Evolutionary conservation across 2,329 filamentous ascomycete species (phyloP), one percentile per base, ranked within the genome.

Genomic region (Botrytis cinerea): DNA sequence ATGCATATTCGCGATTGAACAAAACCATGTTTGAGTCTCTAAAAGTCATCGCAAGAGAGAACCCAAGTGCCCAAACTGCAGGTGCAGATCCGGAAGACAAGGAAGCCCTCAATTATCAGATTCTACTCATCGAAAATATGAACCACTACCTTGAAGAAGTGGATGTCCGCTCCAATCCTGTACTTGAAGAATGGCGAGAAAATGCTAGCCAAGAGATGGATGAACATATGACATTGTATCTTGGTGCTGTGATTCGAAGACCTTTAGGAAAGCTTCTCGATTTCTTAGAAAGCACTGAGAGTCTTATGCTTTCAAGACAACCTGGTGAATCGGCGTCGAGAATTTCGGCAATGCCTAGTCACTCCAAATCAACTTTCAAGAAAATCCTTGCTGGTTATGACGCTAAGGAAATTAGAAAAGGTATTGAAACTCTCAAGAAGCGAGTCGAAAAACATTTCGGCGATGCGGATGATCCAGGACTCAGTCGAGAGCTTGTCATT

Each of bases 61-160:
- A 87, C 80, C 90, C 84, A 43, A 85, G 83, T 73, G 81, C 73
- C 81, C 85, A 75, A 81, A 85, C 77, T 81, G 84, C 62, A 82
- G 84, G 77, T 84, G 83, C 68, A 74, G 91, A 93, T 78, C 88
- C 89, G 1, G 96, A 98, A 82, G 96, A 98, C 81, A 98, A 99
- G 83, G 95, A 98, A 82, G 93, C 94, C 8, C 88, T 99, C 75
- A 98, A 98, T 84, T 97, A 97, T 84, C 95, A 98, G 82, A 97
- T 99, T 79, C 87, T 98, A 48, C 87, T 98, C 71, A 98, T 99
- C 78, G 95, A 99, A 83, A 99, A 99, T 82, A 98, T 98, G 94
- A 97, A 98, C 80, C 94, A 97, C 83, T 98, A 97, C 83, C 86
- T 96, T 18, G 95, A 98, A 81, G 95, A 98, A 82, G 92, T 97